Evolutionary conservation across 805 yeast species (phyloP), one percentile per base, ranked within the genome.

Genomic region (Zygoascus ofunaensis): DNA sequence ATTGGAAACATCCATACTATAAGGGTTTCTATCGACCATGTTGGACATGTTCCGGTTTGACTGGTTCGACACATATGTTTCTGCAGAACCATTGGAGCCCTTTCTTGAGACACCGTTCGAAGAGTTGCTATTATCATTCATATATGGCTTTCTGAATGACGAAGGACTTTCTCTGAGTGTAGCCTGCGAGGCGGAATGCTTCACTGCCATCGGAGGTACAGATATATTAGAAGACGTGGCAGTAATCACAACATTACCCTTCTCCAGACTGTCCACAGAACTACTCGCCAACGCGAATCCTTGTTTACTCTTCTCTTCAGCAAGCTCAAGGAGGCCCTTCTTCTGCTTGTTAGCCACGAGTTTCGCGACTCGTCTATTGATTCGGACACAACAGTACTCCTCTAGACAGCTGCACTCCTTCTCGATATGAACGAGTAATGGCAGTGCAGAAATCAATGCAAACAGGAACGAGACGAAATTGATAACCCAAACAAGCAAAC

Each of bases 401-500:
- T 76, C 80, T 44, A 82, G 60, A 39, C 67, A 70, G 43, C 57
- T 64, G 37, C 58, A 56, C 15, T 62, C 57, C 33, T 70, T 60
- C 10, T 72, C 56, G 17, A 72, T 56, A 48, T 66, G 71, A 43
- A 71, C 66, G 51, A 69, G 71, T 2, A 81, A 71, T 3, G 79
- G 82, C 12, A 75, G 52, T 39, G 71, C 70, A 47, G 71, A 66
- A 2, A 77, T 32, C 49, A 80, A 49, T 0, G 86, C 89, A 44
- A 77, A 55, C 20, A 68, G 52, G 46, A 82, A 73, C 57, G 71
- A 69, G 42, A 74, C 55, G 48, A 82, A 72, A 67, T 83, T 82
- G 43, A 82, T 62, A 10, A 77, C 65, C 89, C 92, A 87, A 52
- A 87, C 73, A 14, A 74, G 59, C 54, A 87, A 76, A 1, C 94